phyloP scores from a whole-genome alignment of 2,329 filamentous ascomycete genomes.

The Ophiostoma populinum region DNA sequence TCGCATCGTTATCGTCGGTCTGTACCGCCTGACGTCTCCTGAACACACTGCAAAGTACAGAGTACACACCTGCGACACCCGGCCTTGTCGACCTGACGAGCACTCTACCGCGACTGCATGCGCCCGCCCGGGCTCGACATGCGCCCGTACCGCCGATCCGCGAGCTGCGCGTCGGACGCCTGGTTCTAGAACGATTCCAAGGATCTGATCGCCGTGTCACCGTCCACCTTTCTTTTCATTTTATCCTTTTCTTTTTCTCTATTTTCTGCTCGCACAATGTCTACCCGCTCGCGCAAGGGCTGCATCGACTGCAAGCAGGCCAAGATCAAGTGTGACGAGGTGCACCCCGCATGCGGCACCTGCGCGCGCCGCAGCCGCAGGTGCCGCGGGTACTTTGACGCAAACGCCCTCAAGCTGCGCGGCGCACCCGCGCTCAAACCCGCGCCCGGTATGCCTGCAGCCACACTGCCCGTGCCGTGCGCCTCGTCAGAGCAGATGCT shows the following conservation, averaged over 20 bases:
- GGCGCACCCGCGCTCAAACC: too few relatives aligned
- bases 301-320: slow-evolving; percentile 12
- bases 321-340: slow-evolving; percentile 12
- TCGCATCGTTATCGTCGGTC: too few relatives aligned
- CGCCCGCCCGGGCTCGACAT: too few relatives aligned
- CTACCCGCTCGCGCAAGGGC: slow-evolving; percentile 10
- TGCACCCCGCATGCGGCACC: slow-evolving; percentile 9
- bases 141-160: too few relatives aligned
- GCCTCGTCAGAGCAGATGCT: too few relatives aligned
- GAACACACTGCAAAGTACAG: too few relatives aligned
- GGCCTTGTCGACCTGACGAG: too few relatives aligned
- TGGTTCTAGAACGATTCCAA: not conserved
- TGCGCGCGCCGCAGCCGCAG: slow-evolving; percentile 9
- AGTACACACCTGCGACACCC: too few relatives aligned
- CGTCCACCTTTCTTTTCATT: not conserved
- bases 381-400: slow-evolving; percentile 8
- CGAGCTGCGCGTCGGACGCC: not conserved
- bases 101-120: too few relatives aligned
- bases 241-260: not conserved
- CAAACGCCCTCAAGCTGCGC: not conserved
- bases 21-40: too few relatives aligned
- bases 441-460: too few relatives aligned
- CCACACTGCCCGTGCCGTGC: too few relatives aligned
- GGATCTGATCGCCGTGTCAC: not conserved
- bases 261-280: slow-evolving; percentile 3